A percentile compares a stretch with the other conserved stretches of the same genome.
Conservation (phyloP, 129 eudicot genomes). For the Erigeron canadensis region DNA sequence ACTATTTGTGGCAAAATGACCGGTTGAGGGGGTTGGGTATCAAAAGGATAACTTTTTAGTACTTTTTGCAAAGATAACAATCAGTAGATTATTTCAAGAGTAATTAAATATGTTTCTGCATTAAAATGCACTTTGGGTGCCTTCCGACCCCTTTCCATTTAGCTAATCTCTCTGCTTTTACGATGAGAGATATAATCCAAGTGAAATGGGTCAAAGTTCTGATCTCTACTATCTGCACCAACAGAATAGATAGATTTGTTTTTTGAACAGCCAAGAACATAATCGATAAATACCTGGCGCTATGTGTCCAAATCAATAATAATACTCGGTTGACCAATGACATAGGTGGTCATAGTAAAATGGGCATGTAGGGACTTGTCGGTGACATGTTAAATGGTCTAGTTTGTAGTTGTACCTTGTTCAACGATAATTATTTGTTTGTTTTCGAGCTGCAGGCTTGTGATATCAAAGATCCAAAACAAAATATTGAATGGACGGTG, state of each 20-base stretch:
- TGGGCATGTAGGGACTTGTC: too few relatives aligned
- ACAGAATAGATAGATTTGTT: neutral
- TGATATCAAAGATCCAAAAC: conserved; percentile 95
- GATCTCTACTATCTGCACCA: neutral
- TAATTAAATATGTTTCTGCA: neutral
- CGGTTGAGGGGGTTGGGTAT: neutral
- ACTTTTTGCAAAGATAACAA: too few relatives aligned
- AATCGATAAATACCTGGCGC: conserved; percentile 1
- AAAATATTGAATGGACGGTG: conserved; percentile 94
- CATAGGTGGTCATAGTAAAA: neutral
- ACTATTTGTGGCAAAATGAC: neutral
- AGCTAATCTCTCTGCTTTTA: too few relatives aligned
- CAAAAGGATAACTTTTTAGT: too few relatives aligned
- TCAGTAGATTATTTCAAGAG: neutral
- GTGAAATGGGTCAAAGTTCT: too few relatives aligned
- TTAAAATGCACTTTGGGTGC: neutral
- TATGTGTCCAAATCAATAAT: neutral
- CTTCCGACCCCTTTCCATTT: neutral
- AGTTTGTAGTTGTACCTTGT: neutral
- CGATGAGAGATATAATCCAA: too few relatives aligned
- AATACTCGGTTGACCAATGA: neutral
- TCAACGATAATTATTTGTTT: conserved; percentile 19
- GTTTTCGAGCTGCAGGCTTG: conserved; percentile 61
- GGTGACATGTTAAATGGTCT: too few relatives aligned
- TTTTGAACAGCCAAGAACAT: too few relatives aligned